phyloP scores from a whole-genome alignment of 306 rosid genomes.

The Cucumis melo region DNA sequence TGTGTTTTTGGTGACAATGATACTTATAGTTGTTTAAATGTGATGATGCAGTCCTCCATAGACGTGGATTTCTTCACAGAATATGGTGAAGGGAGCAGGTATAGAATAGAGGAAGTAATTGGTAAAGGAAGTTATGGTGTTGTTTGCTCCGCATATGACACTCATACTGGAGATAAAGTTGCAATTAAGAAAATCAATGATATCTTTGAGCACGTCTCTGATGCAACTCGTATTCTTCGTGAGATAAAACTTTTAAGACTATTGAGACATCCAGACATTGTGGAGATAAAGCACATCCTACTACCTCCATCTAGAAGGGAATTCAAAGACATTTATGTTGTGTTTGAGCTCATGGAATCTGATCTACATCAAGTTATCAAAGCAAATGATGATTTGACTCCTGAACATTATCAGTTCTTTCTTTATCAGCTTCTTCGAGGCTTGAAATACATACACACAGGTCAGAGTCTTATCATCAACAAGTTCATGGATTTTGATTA shows the following conservation, averaged over 20 bases:
- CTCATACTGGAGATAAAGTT: constrained; percentile 85
- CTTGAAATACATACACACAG: constrained; percentile 95
- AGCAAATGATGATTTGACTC: constrained; percentile 98
- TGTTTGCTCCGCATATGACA: constrained; percentile 94
- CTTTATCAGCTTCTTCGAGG: constrained; percentile 99
- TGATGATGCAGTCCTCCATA: constrained; percentile 57
- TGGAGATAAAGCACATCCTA: constrained; percentile 95
- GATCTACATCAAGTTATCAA: constrained; percentile 98
- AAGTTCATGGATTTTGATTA: neutral
- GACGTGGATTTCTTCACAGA: constrained; percentile 96
- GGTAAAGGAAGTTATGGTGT: constrained; percentile 99
- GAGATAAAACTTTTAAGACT: constrained; percentile 99
- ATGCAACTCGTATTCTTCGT: constrained; percentile 95
- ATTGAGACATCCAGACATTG: constrained; percentile 88
- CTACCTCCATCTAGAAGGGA: constrained; percentile 99
- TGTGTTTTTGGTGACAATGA: neutral
- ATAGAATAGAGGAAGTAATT: constrained; percentile 96
- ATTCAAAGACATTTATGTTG: constrained; percentile 96
- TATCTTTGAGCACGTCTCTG: constrained; percentile 97
- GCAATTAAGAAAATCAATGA: constrained; percentile 97
- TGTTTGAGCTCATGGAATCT: constrained; percentile 98
- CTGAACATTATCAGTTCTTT: constrained; percentile 95
- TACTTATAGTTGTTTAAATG: constrained; percentile 7
- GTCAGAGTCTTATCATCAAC: constrained; percentile 24
- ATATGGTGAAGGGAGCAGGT: constrained; percentile 96